These are phyloP conservation scores for Candida stauntonica DNA, from an alignment of 805 yeast species.

Conservation along the genomic window DNA sequence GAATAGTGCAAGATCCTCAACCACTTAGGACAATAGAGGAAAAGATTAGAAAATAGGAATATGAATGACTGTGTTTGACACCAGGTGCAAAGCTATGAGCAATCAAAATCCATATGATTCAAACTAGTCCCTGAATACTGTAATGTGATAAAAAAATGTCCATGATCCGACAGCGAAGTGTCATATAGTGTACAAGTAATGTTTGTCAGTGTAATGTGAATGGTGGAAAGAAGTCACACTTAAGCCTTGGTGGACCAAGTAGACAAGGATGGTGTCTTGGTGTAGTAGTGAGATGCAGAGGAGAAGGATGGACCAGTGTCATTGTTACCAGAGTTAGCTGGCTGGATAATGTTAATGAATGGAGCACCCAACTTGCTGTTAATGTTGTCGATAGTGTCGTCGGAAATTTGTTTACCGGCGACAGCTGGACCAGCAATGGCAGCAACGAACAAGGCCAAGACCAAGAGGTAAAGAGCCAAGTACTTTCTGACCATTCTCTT, in stretches of 20 bases:
- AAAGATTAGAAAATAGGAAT: no score
- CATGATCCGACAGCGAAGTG: background rate
- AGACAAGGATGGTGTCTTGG: constrained; percentile 46
- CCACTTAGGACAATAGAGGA: no score
- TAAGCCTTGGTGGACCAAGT: constrained; percentile 54
- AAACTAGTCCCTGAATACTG: no score
- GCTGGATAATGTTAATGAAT: constrained; percentile 78
- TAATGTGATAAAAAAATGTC: no score
- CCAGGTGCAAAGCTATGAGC: no score
- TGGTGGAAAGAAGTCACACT: background rate
- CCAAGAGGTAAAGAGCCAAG: constrained; percentile 69
- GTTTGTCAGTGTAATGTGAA: constrained; percentile 4
- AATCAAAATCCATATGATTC: no score
- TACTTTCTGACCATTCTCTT: constrained; percentile 97
- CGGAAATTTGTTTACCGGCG: constrained; percentile 56
- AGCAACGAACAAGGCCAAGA: constrained; percentile 66
- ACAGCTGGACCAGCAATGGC: constrained; percentile 90
- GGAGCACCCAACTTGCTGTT: constrained; percentile 34
- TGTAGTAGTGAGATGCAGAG: constrained; percentile 36
- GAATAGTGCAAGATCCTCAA: no score
- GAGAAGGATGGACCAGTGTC: constrained; percentile 63
- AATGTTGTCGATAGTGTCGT: constrained; percentile 19
- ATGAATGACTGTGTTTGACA: no score
- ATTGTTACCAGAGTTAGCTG: constrained; percentile 73
- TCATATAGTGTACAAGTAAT: constrained; percentile 1